These are phyloP conservation scores for Hyaloscypha hepaticicola DNA, from an alignment of 495 filamentous ascomycete species.

Conservation along the genomic window DNA sequence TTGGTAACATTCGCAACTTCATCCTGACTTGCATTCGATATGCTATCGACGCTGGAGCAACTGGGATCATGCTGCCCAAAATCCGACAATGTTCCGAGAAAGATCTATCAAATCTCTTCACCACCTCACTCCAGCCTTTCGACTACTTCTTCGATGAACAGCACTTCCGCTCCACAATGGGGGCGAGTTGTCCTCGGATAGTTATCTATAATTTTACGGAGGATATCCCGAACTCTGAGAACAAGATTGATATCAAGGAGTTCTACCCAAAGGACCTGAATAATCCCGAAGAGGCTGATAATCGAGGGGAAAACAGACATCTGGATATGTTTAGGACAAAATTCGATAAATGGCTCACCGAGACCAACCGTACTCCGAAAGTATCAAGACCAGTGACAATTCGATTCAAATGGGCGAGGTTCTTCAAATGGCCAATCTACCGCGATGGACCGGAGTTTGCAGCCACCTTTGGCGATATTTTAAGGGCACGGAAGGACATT, in stretches of 20 bases:
- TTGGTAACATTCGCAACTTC: conserved; percentile 54
- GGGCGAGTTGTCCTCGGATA: conserved; percentile 37
- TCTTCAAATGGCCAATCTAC: conserved; percentile 31
- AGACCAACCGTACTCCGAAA: conserved; percentile 7
- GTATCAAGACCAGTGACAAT: conserved; percentile 16
- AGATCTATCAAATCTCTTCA: conserved; percentile 26
- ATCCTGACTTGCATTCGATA: conserved; percentile 39
- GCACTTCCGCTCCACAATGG: conserved; percentile 21
- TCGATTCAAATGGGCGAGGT: conserved; percentile 41
- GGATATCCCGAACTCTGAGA: conserved; percentile 40
- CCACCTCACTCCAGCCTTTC: conserved; percentile 16
- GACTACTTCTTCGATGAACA: conserved; percentile 30
- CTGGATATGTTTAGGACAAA: conserved; percentile 41
- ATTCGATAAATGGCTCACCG: conserved; percentile 21
- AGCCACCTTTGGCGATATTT: conserved; percentile 29
- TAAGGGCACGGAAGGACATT: conserved; percentile 34
- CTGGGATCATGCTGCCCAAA: conserved; percentile 26
- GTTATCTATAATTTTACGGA: conserved; percentile 37
- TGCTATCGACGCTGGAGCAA: conserved; percentile 31
- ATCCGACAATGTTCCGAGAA: conserved; percentile 23
- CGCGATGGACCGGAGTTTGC: conserved; percentile 31
- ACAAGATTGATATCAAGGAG: conserved; percentile 32
- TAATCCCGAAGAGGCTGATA: conserved; percentile 42
- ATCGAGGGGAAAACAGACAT: conserved; percentile 44
- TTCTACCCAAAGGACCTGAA: conserved; percentile 45